These are phyloP conservation scores for Cyberlindnera lachancei DNA, from an alignment of 805 yeast genomes.

Conservation along the genomic window DNA sequence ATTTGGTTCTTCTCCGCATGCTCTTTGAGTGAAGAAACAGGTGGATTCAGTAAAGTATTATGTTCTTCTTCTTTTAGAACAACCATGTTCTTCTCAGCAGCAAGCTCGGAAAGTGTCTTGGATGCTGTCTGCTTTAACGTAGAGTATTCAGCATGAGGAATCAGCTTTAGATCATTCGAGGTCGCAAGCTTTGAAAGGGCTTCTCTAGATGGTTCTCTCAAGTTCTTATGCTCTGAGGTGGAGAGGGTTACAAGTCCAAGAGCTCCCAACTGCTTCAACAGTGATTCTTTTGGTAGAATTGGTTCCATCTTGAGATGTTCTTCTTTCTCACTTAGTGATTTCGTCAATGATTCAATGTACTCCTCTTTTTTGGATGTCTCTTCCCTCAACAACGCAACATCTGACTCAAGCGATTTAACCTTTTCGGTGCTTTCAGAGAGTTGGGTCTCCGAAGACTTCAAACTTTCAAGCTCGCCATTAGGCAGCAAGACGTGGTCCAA, in stretches of 20 bases:
- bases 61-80: conserved; percentile 11
- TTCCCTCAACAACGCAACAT: conserved; percentile 4
- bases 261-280: conserved; percentile 9
- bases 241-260: conserved; percentile 10
- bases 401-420: conserved; percentile 1
- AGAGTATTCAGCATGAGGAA: conserved; percentile 10
- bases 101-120: conserved; percentile 18
- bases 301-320: conserved; percentile 10
- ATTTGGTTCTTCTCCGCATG: conserved; percentile 9
- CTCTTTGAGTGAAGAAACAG: conserved; percentile 3
- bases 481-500: conserved; percentile 15
- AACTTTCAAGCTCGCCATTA: conserved; percentile 1
- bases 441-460: conserved; percentile 1
- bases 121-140: conserved; percentile 8
- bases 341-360: conserved; percentile 9
- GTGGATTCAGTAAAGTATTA: conserved; percentile 10
- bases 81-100: conserved; percentile 11
- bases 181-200: conserved; percentile 6
- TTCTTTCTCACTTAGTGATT: conserved; percentile 8
- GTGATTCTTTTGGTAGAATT: conserved; percentile 7
- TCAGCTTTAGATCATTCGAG: conserved; percentile 6
- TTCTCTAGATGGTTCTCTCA: conserved; percentile 7
- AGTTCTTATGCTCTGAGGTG: conserved; percentile 5
- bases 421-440: conserved; percentile 5
- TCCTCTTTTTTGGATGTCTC: conserved; percentile 9